Conservation (phyloP, 257 asterid species). For the Lycium barbarum region DNA sequence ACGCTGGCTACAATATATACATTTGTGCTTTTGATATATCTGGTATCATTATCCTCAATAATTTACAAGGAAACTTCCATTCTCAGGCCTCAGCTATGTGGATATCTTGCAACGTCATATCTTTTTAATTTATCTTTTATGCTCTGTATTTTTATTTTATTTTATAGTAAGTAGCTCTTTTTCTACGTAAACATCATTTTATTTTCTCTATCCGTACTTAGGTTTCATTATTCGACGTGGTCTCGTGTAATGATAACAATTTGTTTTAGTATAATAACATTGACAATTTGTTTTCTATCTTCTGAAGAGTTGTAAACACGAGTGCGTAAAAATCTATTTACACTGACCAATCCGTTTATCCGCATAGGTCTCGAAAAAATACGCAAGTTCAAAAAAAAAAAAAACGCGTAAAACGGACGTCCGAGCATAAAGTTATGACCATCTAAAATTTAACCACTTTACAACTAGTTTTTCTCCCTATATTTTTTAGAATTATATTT, state of each 20-base stretch:
- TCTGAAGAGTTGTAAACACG: no score
- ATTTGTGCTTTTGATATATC: background rate
- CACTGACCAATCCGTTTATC: no score
- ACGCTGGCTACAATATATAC: background rate
- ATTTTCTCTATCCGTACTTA: background rate
- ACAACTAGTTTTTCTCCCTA: no score
- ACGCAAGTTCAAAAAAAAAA: no score
- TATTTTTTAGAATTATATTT: no score
- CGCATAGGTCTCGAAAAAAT: no score
- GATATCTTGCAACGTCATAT: background rate
- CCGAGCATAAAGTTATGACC: no score
- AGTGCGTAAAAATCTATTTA: no score
- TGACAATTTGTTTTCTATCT: background rate
- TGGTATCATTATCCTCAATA: background rate
- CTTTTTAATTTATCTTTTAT: background rate
- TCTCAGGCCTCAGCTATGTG: background rate
- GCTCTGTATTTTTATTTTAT: background rate
- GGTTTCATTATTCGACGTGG: slow-evolving; percentile 3
- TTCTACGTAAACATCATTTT: slow-evolving; percentile 17
- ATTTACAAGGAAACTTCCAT: slow-evolving; percentile 13
- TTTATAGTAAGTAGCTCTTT: background rate
- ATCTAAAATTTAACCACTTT: no score
- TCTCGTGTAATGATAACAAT: background rate
- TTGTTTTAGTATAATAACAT: background rate
- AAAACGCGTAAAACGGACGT: no score